Evolutionary conservation across 805 yeast species (phyloP), one percentile per base, ranked within the genome.

Genomic region (Saccharomycopsis guyanensis): DNA sequence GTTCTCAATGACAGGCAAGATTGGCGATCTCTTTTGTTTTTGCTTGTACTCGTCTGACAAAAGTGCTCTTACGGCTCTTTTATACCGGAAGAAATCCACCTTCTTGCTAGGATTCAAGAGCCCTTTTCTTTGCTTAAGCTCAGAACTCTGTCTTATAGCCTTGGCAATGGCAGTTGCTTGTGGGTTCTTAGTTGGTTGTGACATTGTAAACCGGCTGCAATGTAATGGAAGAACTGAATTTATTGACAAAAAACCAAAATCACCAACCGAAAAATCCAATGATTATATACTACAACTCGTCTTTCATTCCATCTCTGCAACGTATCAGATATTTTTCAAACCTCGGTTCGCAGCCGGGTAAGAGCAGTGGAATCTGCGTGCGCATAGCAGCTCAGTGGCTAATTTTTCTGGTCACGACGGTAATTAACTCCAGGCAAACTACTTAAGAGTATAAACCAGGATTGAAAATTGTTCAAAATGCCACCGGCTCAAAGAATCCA

Each of bases 51-150:
- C 89, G 1, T 76, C 82, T 45, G 87, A 77, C 31, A 78, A 66
- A 47, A 91, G 70, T 1, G 94, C 95, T 54, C 97, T 71, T 12
- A 77, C 66, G 37, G 86, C 82, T 57, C 98, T 76, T 63, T 91
- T 91, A 62, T 72, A 83, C 55, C 95, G 73, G 73, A 91, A 93
- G 63, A 93, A 88, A 49, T 86, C 95, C 31, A 77, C 73, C 40
- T 78, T 79, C 52, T 75, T 75, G 22, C 24, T n/a, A 5, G 51
- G 43, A 46, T 82, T 80, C 45, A 81, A 68, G n/a, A 81, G 62
- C 12, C 97, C 97, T 51, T 76, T 75, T 57, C 98, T 78, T 63
- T 82, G 84, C 59, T 91, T 93, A 53, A 91, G 69, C n/a, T 66
- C 63, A 29, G 68, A 60, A 62, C 84, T 74, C 55, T 77, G 75